Base-by-base conservation (phyloP, 192 early-diverging fungal genomes). In the Umbelopsis sp. region DNA sequence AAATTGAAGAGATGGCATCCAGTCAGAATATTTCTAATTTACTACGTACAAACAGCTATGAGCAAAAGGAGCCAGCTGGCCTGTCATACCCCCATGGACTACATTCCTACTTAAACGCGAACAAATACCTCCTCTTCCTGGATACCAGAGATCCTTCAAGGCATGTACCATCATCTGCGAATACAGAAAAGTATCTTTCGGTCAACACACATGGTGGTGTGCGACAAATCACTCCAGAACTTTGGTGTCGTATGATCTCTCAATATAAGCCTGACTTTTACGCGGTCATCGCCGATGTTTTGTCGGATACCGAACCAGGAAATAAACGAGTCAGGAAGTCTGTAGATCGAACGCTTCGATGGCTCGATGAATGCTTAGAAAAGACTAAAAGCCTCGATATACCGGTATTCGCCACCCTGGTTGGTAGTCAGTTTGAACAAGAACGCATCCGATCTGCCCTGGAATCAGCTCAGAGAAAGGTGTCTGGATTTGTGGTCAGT, bases 401-500 rank as follows among this genome's bases (percentile, higher is more conserved):
- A 17, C 76, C 79, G 4, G 72, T 87, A 3, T 86, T 89, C 78
- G 87, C 84, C 5, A 75, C 74, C 50, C 77, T 88, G 20, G 72
- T 77, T 3, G 87, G 87, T 4, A 59, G 81, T 14, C 74, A 78
- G 26, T 75, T 74, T 62, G 75, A 74, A 36, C 77, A 86, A 41
- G 87, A 86, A 41, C 81, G 87, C 17, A 45, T 68, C 16, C 73
- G 85, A 34, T 83, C 85, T 45, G 82, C 85, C 14, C 22, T 65
- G 3, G 80, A 81, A 34, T 82, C 85, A 2, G 75, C 75, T 11
- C 74, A 85, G 34, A 71, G 82, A 20, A 72, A 81, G 34, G 86
- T 79, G 6, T 38, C 71, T 74, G 85, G 89, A 24, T 89, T 86
- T 70, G 75, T 84, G 11, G 21, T 90, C 4, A 84, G 85, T 72